Base-by-base conservation (phyloP, 2,329 filamentous ascomycete genomes). In the Cylindrodendrum hubeiense region DNA sequence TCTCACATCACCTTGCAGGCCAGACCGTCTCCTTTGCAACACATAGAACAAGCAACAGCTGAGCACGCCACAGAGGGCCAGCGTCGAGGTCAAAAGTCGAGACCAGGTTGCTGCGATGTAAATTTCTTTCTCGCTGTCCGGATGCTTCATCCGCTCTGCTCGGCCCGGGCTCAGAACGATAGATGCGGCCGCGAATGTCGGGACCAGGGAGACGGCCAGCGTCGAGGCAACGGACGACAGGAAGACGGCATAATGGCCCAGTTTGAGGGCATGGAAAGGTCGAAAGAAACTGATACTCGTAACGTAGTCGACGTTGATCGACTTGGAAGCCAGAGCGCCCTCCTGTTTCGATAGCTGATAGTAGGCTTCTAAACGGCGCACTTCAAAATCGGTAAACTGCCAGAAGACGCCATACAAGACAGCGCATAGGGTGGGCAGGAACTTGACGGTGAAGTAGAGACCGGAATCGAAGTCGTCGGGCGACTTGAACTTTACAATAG, bases 241-340 rank as follows among this genome's bases (percentile, higher is more conserved):
- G 0, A 87, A 86, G 6, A 94, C 91, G 0, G 91, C 90, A 74
- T 90, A 91, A 71, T 94, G 91, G 47, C 84, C 84, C 67, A 87
- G 85, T 65, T 82, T 82, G 3, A 93, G 72, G 1, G 91, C 91
- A 49, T 86, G 83, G 5, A 93, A 77, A 0, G 91, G 91, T 3
- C 90, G 85, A 41, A 91, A 78, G 72, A 92, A 88, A 71, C 86
- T 89, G 79, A 91, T 87, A 70, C 88, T 86, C 5, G 91, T 93
- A 47, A 92, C 84, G 65, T 94, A 94, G 76, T 93, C 90, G 66
- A 92, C 90, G 67, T 93, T 93, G 73, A 94, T 86, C 0, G 89
- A 92, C 74, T 89, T 86, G 41, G 86, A 86, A 0, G 89, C 90
- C 21, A 89, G 78, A 1, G 90, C 88, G 15, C 90, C 90, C 3